phyloP scores from a whole-genome alignment of 305 asterid genomes.

The Salvia sclarea region DNA sequence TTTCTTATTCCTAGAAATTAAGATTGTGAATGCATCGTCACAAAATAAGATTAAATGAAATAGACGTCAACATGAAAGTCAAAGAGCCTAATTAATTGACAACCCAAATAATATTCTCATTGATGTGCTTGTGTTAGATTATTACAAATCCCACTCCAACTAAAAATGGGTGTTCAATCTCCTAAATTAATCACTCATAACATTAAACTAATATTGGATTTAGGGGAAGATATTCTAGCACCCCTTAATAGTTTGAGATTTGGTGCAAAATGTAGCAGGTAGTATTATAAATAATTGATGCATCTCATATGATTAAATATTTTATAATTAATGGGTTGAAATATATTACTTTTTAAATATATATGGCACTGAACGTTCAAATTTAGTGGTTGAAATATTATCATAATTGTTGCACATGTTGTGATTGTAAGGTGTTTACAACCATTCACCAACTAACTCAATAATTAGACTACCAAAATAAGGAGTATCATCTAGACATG shows the following conservation, averaged over 20 bases:
- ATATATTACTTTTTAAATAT: background rate
- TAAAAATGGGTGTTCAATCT: background rate
- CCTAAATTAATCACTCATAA: background rate
- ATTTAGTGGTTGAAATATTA: conserved; percentile 40
- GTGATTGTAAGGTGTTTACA: conserved; percentile 36
- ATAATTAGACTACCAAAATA: conserved; percentile 37
- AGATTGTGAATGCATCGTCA: too few relatives aligned
- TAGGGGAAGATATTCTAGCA: background rate
- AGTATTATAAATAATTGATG: background rate
- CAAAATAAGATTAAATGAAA: background rate
- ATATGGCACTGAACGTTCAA: background rate
- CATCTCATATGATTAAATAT: background rate
- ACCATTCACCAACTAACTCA: conserved; percentile 52
- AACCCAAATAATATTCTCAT: background rate
- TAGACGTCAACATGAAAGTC: background rate
- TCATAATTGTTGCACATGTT: conserved; percentile 61
- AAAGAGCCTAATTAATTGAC: background rate
- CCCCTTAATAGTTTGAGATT: background rate
- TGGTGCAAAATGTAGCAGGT: conserved; percentile 16
- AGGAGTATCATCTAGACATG: conserved; percentile 22
- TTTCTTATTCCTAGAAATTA: too few relatives aligned
- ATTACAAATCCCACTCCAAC: background rate
- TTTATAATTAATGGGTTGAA: background rate
- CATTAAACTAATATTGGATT: background rate
- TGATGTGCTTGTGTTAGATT: background rate